These are phyloP conservation scores for Phytophthora podocarpi DNA, from an alignment of 352 stramenopile genomes.

Conservation along the genomic window DNA sequence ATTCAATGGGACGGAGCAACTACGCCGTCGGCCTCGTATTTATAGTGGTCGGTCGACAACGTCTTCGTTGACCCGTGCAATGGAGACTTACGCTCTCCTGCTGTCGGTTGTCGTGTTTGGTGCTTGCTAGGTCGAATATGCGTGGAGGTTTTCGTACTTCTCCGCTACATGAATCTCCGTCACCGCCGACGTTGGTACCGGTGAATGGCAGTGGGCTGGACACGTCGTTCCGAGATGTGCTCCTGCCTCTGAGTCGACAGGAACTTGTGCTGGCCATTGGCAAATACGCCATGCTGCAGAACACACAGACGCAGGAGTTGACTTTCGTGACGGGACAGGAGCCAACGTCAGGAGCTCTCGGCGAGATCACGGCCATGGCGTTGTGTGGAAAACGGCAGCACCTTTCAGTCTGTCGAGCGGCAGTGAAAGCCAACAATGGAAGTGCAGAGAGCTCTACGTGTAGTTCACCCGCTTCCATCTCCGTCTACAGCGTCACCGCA, in stretches of 20 bases:
- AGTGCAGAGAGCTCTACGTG: not conserved
- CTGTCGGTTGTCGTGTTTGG: too few relatives aligned
- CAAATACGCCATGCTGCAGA: slow-evolving; percentile 73
- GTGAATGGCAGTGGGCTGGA: slow-evolving; percentile 61
- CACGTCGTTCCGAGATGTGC: slow-evolving; percentile 53
- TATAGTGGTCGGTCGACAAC: slow-evolving; percentile 18
- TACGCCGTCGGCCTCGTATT: slow-evolving; percentile 18
- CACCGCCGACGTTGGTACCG: slow-evolving; percentile 33
- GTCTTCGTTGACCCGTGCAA: too few relatives aligned
- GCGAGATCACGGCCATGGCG: slow-evolving; percentile 73
- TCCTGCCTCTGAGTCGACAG: slow-evolving; percentile 60
- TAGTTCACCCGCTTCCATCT: slow-evolving; percentile 37
- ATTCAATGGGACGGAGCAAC: slow-evolving; percentile 4
- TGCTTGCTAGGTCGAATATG: slow-evolving; percentile 8
- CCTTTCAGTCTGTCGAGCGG: slow-evolving; percentile 58
- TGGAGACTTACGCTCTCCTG: too few relatives aligned
- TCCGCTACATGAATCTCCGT: not conserved
- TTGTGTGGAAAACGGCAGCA: slow-evolving; percentile 61
- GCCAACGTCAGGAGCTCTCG: slow-evolving; percentile 24
- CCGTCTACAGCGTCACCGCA: slow-evolving; percentile 37
- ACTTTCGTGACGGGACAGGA: slow-evolving; percentile 47
- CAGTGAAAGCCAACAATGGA: slow-evolving; percentile 31
- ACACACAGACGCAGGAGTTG: slow-evolving; percentile 65
- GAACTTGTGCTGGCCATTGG: slow-evolving; percentile 69
- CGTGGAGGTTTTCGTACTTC: not conserved